Conservation (phyloP, 495 filamentous ascomycete genomes). For the Tuber aestivum region DNA sequence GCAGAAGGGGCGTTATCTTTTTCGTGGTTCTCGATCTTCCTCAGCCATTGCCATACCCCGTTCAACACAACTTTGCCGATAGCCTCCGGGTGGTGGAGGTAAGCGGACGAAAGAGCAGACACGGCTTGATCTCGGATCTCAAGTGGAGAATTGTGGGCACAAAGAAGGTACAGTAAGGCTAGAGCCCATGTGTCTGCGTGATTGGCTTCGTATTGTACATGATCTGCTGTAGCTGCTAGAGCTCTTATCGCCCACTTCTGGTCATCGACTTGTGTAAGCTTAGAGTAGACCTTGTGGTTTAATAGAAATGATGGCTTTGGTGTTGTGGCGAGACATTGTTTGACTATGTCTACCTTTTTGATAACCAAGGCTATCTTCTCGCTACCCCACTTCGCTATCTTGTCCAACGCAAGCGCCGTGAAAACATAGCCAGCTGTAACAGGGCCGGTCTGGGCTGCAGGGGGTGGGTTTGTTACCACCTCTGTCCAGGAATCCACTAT, state of each 20-base stretch:
- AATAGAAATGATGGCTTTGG: conserved; percentile 81
- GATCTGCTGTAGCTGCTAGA: conserved; percentile 56
- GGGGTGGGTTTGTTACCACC: conserved; percentile 64
- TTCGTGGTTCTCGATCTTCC: conserved; percentile 57
- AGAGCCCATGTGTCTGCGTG: conserved; percentile 65
- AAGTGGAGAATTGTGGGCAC: conserved; percentile 53
- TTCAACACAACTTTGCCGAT: conserved; percentile 58
- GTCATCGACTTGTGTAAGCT: conserved; percentile 65
- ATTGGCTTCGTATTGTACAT: conserved; percentile 39
- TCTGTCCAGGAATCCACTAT: conserved; percentile 72
- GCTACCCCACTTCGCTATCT: conserved; percentile 42
- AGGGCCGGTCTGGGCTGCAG: conserved; percentile 69
- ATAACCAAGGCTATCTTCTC: conserved; percentile 46
- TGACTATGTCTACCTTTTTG: conserved; percentile 56
- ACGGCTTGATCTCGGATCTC: conserved; percentile 56
- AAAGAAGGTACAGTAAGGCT: conserved; percentile 71
- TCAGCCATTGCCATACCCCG: conserved; percentile 79
- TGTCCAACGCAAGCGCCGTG: conserved; percentile 53
- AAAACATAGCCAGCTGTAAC: conserved; percentile 67
- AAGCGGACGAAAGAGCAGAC: conserved; percentile 54
- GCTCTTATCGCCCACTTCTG: conserved; percentile 67
- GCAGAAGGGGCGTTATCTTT: conserved; percentile 69
- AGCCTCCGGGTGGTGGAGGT: conserved; percentile 50
- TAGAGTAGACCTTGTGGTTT: conserved; percentile 74
- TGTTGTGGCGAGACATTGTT: conserved; percentile 57